Conservation (phyloP, 345 rosid species). For the Camelina sativa region DNA sequence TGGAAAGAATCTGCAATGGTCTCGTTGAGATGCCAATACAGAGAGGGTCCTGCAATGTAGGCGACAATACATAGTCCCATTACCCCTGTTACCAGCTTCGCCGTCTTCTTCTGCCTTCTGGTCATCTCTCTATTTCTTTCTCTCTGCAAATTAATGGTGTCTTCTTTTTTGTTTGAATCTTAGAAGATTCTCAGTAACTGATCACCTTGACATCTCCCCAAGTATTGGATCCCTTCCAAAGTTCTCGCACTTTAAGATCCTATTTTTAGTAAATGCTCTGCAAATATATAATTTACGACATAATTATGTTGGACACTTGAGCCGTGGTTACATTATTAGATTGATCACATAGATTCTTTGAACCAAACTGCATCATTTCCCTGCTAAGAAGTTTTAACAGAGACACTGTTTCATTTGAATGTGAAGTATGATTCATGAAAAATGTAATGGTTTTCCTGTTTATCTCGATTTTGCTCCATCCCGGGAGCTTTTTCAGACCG, state of each 20-base stretch:
- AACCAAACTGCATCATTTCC: conserved; percentile 46
- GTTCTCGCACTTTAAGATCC: conserved; percentile 9
- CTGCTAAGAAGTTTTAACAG: conserved; percentile 44
- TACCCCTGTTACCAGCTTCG: conserved; percentile 47
- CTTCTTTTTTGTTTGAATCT: conserved; percentile 35
- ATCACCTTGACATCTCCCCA: conserved; percentile 32
- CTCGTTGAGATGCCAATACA: conserved; percentile 62
- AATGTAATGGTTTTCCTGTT: conserved; percentile 51
- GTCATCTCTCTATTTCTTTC: conserved; percentile 40
- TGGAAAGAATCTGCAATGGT: conserved; percentile 44
- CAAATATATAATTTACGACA: conserved; percentile 9
- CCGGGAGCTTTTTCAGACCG: conserved; percentile 61
- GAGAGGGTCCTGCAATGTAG: conserved; percentile 59
- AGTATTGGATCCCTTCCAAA: conserved; percentile 39
- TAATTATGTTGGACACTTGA: too few species aligned
- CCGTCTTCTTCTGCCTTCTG: conserved; percentile 50
- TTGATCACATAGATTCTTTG: neutral
- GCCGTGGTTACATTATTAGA: conserved; percentile 1
- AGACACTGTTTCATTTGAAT: conserved; percentile 53
- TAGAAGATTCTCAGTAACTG: conserved; percentile 36
- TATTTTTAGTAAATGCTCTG: conserved; percentile 19
- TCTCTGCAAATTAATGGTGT: conserved; percentile 26
- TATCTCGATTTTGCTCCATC: conserved; percentile 65
- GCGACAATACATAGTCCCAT: conserved; percentile 54
- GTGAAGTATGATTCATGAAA: conserved; percentile 53